phyloP scores from a whole-genome alignment of 768 basidiomycete species.

The Filobasidium wieringae region DNA sequence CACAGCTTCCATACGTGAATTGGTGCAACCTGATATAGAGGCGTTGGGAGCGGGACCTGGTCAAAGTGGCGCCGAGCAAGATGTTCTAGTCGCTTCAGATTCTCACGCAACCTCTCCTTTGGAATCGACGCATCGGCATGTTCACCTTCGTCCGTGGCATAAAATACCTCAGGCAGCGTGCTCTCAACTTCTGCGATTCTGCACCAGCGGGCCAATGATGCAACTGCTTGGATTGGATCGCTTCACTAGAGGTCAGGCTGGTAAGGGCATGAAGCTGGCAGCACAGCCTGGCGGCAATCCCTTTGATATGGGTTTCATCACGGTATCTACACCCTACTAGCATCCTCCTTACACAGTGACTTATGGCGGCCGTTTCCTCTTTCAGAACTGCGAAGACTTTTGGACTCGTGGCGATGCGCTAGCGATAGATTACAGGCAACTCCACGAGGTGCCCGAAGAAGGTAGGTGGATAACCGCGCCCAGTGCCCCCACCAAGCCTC shows the following conservation, averaged over 20 bases:
- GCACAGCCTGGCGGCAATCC: constrained; percentile 55
- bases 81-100: constrained; percentile 13
- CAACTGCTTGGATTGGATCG: constrained; percentile 84
- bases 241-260: constrained; percentile 82
- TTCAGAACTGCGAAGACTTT: constrained; percentile 58
- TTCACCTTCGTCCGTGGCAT: too few relatives aligned
- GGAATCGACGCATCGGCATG: too few relatives aligned
- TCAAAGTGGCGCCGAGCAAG: constrained; percentile 23
- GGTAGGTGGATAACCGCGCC: too few relatives aligned
- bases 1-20: background rate
- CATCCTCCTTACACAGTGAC: background rate
- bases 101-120: too few relatives aligned
- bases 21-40: background rate
- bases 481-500: too few relatives aligned
- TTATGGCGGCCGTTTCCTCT: background rate
- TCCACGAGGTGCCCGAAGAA: constrained; percentile 81
- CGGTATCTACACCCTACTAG: constrained; percentile 19
- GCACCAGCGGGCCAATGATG: constrained; percentile 49
- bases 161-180: too few relatives aligned
- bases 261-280: constrained; percentile 68
- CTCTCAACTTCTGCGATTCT: constrained; percentile 34
- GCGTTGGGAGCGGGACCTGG: constrained; percentile 30
- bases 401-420: constrained; percentile 77
- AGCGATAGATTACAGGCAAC: constrained; percentile 75
- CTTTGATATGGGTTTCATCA: constrained; percentile 64